Base-by-base conservation (phyloP, 345 rosid species). In the Excoecaria cochinchinensis region DNA sequence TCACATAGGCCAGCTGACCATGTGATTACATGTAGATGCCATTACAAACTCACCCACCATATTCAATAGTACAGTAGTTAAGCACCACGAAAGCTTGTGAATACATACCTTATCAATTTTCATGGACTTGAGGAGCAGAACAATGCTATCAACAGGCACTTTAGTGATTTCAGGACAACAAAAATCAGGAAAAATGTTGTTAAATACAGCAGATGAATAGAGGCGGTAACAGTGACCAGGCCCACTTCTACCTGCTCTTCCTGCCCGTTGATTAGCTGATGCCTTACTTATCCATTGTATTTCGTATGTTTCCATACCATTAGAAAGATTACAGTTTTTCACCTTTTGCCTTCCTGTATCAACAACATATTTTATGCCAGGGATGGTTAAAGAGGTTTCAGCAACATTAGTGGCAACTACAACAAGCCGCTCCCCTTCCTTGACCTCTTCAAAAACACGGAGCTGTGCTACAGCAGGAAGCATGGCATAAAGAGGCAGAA, bases 191-290 rank as follows among this genome's bases (percentile, higher is more conserved):
- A 93, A 77, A 71, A 86, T 87, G 82, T 91, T 90, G 73, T 75
- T 79, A 76, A 89, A 92, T 72, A 86, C 96, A 3, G 98, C 89
- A 79, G 97, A 85, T 14, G 99, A 90, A 76, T 93, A 95, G 61
- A 94, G 90, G 76, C 95, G 91, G 76, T 92, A 94, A 74, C 95
- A 94, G 82, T 94, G 97, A 50, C 97, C 97, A 78, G 97, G 97
- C 65, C 90, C 95, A 46, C 97, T 94, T 89, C 98, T 87, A 74
- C 98, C 97, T 79, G 98, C 92, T 85, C 98, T 85, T 85, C 98
- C 97, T 59, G 97, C 95, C 65, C 98, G 91, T 80, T 94, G 98
- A 78, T 89, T 89, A 69, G 97, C 95, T 6, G 97, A 94, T 73
- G 98, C 95, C 80, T 92, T 91, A 76, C 97, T 94, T 68, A 94